These are phyloP conservation scores for Tremella mesenterica DNA, from an alignment of 768 basidiomycete species.

Conservation along the genomic window DNA sequence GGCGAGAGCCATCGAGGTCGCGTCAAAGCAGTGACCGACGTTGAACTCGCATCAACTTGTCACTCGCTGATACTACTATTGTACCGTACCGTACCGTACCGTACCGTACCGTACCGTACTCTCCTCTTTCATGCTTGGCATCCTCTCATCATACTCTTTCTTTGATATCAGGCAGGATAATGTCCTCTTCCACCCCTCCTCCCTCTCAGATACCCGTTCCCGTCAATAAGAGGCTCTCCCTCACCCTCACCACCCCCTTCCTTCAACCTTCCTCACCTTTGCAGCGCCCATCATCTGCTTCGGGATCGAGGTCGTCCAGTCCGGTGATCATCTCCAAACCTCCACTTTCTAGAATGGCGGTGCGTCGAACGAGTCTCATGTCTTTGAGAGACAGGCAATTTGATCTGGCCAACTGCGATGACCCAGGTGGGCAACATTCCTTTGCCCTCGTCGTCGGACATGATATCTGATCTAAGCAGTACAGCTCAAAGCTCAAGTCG, in stretches of 20 bases:
- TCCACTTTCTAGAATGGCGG: not conserved
- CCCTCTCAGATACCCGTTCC: conserved; percentile 17
- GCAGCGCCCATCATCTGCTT: conserved; percentile 2
- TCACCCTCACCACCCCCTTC: conserved; percentile 1
- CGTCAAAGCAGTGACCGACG: no score
- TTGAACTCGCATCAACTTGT: no score
- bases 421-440: conserved; percentile 7
- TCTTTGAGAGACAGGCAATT: conserved; percentile 5
- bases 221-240: conserved; percentile 10
- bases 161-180: no score
- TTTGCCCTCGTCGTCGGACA: conserved; percentile 9
- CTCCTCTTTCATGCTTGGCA: no score
- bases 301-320: not conserved
- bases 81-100: no score
- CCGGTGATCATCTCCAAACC: not conserved
- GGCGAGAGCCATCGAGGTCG: no score
- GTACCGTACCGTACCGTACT: no score
- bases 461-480: conserved; percentile 2
- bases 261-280: conserved; percentile 2
- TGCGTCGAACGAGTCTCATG: not conserved
- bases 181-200: not conserved
- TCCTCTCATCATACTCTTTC: no score
- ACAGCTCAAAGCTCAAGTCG: conserved; percentile 3
- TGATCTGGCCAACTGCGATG: conserved; percentile 7
- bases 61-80: no score